Conservation (phyloP, 2,329 filamentous ascomycete genomes). For the Coleophoma crateriformis region DNA sequence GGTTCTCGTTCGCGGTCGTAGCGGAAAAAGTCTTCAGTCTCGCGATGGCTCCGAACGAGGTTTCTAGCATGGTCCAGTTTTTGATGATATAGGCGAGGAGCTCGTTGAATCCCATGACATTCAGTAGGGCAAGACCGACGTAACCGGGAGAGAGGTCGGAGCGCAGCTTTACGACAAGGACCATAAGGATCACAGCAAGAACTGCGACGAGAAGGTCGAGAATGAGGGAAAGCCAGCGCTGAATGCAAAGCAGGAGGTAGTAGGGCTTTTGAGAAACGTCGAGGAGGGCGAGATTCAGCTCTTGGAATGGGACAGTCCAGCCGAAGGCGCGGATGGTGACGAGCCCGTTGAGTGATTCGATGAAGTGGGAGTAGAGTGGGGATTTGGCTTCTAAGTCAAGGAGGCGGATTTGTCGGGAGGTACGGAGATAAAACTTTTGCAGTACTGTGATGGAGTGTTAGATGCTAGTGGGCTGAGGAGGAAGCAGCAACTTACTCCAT, state of each 20-base stretch:
- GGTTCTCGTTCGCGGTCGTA: slow-evolving; percentile 32
- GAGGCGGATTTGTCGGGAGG: slow-evolving; percentile 39
- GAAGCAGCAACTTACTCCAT: no score
- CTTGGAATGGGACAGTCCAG: slow-evolving; percentile 22
- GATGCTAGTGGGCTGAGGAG: no score
- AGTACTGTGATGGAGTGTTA: slow-evolving; percentile 2
- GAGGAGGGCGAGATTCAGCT: slow-evolving; percentile 11
- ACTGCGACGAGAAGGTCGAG: slow-evolving; percentile 35
- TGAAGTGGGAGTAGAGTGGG: slow-evolving; percentile 39
- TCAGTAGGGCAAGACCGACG: slow-evolving; percentile 33
- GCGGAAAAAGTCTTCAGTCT: slow-evolving; percentile 46
- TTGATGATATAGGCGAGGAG: slow-evolving; percentile 35
- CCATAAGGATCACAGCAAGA: slow-evolving; percentile 19
- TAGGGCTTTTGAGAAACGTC: slow-evolving; percentile 38
- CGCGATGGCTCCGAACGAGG: slow-evolving; percentile 48
- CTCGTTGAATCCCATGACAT: slow-evolving; percentile 24
- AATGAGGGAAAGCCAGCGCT: slow-evolving; percentile 38
- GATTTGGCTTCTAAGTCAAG: slow-evolving; percentile 37
- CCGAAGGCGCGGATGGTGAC: slow-evolving; percentile 39
- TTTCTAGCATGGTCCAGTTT: slow-evolving; percentile 51
- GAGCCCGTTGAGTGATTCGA: slow-evolving; percentile 37
- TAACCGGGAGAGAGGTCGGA: background rate
- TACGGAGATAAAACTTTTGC: slow-evolving; percentile 39
- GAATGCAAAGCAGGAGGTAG: slow-evolving; percentile 37
- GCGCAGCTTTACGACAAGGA: slow-evolving; percentile 4